Conservation (phyloP, 2,329 filamentous ascomycete species). For the Ploettnerulaceae sp. region DNA sequence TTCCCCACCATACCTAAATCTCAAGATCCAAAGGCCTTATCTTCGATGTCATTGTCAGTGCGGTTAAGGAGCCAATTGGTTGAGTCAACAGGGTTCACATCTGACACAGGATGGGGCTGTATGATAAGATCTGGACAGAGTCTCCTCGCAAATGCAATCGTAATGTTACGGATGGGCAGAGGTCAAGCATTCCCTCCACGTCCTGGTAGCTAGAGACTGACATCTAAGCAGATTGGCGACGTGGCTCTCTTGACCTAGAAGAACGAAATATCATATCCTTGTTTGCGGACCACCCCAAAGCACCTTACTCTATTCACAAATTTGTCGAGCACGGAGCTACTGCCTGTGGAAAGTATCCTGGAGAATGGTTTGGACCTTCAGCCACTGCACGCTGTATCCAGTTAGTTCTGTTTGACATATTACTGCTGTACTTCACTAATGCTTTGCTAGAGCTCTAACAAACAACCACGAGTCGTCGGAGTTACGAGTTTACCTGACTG, state of each 20-base stretch:
- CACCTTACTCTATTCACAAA: conserved; percentile 90
- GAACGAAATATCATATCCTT: conserved; percentile 70
- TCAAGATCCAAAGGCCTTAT: conserved; percentile 63
- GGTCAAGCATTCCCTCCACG: conserved; percentile 44
- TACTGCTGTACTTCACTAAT: conserved; percentile 13
- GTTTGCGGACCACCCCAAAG: conserved; percentile 81
- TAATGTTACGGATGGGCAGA: conserved; percentile 69
- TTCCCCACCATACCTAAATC: conserved; percentile 81
- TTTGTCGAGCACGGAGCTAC: conserved; percentile 86
- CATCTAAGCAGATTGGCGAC: conserved; percentile 62
- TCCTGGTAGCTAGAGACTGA: neutral
- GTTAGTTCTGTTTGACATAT: conserved; percentile 46
- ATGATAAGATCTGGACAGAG: conserved; percentile 98
- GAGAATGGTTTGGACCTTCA: conserved; percentile 98
- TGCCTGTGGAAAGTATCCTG: conserved; percentile 88
- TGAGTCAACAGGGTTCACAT: conserved; percentile 78
- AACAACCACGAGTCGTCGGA: conserved; percentile 56
- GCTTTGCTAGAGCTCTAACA: conserved; percentile 61
- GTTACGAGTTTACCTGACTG: conserved; percentile 81
- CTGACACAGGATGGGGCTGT: conserved; percentile 95
- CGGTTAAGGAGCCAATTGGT: conserved; percentile 75
- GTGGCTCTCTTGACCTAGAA: conserved; percentile 49
- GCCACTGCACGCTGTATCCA: conserved; percentile 92
- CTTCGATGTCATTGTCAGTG: conserved; percentile 76
- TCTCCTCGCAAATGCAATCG: conserved; percentile 79